Conservation (phyloP, 106 monocot species). For the Dioscorea alata region DNA sequence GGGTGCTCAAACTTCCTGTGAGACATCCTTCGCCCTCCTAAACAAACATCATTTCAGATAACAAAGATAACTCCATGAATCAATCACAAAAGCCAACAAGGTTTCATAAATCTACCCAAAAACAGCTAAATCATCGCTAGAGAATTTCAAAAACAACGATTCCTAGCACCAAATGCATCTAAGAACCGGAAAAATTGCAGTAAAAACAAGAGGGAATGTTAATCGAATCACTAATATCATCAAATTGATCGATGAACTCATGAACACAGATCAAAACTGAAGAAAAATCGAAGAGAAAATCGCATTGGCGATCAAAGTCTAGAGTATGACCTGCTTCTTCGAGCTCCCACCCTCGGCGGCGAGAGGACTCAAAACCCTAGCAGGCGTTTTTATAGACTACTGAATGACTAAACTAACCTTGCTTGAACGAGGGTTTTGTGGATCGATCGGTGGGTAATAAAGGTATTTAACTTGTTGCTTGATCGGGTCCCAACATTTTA, state of each 20-base stretch:
- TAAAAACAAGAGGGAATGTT: too few relatives aligned
- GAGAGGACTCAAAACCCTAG: constrained; percentile 6
- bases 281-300: not conserved
- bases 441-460: too few relatives aligned
- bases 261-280: not conserved
- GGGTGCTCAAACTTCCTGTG: constrained; percentile 96
- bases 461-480: too few relatives aligned
- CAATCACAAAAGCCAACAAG: not conserved
- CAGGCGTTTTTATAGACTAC: not conserved
- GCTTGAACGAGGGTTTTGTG: too few relatives aligned
- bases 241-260: not conserved
- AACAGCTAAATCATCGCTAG: not conserved
- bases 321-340: not conserved
- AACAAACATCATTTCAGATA: not conserved
- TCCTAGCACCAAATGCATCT: too few relatives aligned
- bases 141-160: too few relatives aligned
- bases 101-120: not conserved
- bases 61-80: not conserved
- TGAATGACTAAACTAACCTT: constrained; percentile 6
- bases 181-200: too few relatives aligned
- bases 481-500: too few relatives aligned
- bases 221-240: too few relatives aligned
- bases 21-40: constrained; percentile 39
- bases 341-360: constrained; percentile 2
- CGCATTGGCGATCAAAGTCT: not conserved